phyloP scores from a whole-genome alignment of 441 rosid genomes.

The Cnidoscolus chayamansa region DNA sequence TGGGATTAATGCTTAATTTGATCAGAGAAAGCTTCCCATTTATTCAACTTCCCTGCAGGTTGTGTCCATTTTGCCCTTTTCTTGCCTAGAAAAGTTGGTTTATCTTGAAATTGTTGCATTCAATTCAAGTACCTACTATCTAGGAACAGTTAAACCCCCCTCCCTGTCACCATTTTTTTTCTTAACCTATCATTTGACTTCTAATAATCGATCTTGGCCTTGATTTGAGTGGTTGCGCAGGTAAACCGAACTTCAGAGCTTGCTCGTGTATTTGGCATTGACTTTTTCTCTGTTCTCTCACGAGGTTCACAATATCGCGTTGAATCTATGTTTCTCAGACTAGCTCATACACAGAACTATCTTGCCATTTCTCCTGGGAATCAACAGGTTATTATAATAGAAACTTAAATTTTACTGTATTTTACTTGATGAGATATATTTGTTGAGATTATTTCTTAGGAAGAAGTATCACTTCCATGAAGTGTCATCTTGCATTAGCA shows the following conservation, averaged over 20 bases:
- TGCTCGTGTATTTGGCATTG: conserved; percentile 97
- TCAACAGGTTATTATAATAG: conserved; percentile 58
- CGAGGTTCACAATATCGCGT: conserved; percentile 99
- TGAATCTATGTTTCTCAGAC: conserved; percentile 93
- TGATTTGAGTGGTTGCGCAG: conserved; percentile 48
- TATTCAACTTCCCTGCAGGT: background rate
- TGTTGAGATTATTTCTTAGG: background rate
- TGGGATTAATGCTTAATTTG: background rate
- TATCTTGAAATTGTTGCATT: background rate
- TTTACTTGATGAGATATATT: background rate
- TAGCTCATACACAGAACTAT: conserved; percentile 96
- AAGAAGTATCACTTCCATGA: background rate
- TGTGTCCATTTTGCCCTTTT: background rate
- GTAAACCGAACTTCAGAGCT: conserved; percentile 97
- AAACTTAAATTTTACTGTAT: background rate
- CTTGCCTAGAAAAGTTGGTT: background rate
- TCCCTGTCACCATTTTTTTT: background rate
- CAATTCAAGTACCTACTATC: background rate
- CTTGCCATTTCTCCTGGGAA: conserved; percentile 95
- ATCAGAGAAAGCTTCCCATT: background rate
- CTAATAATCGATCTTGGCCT: conserved; percentile 8
- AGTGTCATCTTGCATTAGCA: background rate
- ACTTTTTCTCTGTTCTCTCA: conserved; percentile 96
- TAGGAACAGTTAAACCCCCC: background rate
- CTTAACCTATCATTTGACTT: background rate